Evolutionary conservation across 164 flowering plant genomes (phyloP), one percentile per base, ranked within the genome.

Genomic region (Chimonanthus praecox): DNA sequence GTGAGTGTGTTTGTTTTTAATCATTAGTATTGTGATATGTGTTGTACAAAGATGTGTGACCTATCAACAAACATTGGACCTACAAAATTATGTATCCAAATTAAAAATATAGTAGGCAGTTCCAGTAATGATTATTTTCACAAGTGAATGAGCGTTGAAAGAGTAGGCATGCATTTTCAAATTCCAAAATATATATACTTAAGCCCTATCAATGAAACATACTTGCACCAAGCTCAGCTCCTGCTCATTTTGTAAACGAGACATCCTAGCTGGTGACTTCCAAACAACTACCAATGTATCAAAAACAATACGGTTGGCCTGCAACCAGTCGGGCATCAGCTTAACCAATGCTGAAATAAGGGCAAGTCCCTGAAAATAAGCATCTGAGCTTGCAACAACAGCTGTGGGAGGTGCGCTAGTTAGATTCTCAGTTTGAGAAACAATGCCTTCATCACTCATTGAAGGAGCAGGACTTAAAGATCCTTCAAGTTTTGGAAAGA

Each of bases 361-460:
- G 64, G 87, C 88, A 82, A 96, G 98, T 9, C 99, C 99, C 73
- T 91, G 97, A 82, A 96, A 94, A 80, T 91, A 92, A 72, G 95
- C 87, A 83, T 92, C 96, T 61, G 92, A 78, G 47, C 83, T 74
- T 70, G 82, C 84, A 78, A 66, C 77, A 49, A 83, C 16, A 3
- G 79, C 20, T 58, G 81, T 69, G 62, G 69, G 58, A 60, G 84
- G 66, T 64, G 67, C 47, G 43, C 47, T 77, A 50, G 88, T 21
- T 72, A 78, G 74, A 73, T 74, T 73, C 72, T 91, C 95, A 71
- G 87, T 60, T 58, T 75, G 76, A 69, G 85, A 73, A 70, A 72
- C 71, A 75, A 71, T 79, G 72, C 77, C 84, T 67, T 92, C 97
- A 72, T 89, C 94, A 73, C 84, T 82, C 76, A 62, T 60, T 15